These are phyloP conservation scores for Ogataea siamensis DNA, from an alignment of 805 yeast genomes.

Conservation along the genomic window DNA sequence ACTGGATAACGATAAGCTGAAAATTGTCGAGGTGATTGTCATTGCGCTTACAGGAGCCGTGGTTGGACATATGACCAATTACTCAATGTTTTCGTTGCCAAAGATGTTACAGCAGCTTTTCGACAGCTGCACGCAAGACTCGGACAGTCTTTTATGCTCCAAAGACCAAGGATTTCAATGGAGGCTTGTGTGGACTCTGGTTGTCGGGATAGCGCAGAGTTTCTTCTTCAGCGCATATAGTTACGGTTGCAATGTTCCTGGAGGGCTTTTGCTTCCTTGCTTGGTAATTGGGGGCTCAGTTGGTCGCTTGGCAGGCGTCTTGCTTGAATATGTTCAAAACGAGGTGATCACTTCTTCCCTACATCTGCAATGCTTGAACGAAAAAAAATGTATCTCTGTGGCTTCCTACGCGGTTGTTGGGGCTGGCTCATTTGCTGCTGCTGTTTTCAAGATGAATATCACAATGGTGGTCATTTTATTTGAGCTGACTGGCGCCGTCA, in stretches of 20 bases:
- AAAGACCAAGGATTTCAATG: slow-evolving; percentile 37
- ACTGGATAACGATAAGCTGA: slow-evolving; percentile 29
- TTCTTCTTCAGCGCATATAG: slow-evolving; percentile 63
- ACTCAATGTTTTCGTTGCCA: slow-evolving; percentile 54
- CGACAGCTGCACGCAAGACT: slow-evolving; percentile 53
- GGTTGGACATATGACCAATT: slow-evolving; percentile 48
- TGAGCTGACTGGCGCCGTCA: slow-evolving; percentile 83
- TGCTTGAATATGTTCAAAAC: slow-evolving; percentile 48
- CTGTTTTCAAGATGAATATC: slow-evolving; percentile 77
- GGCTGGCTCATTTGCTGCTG: slow-evolving; percentile 78
- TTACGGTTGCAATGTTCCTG: slow-evolving; percentile 66
- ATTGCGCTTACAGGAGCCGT: slow-evolving; percentile 52
- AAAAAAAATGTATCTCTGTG: slow-evolving; percentile 62
- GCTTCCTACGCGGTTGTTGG: slow-evolving; percentile 90
- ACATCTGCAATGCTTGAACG: slow-evolving; percentile 40
- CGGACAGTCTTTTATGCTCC: slow-evolving; percentile 27
- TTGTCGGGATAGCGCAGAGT: slow-evolving; percentile 47
- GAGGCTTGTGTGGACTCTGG: slow-evolving; percentile 27
- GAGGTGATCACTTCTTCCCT: slow-evolving; percentile 37
- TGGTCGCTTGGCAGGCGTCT: slow-evolving; percentile 55
- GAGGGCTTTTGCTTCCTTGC: slow-evolving; percentile 66
- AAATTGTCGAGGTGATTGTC: slow-evolving; percentile 46
- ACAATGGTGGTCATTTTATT: slow-evolving; percentile 77
- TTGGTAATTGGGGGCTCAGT: slow-evolving; percentile 58
- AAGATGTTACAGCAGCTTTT: slow-evolving; percentile 60